Percentiles rank a stretch among this genome's conserved stretches.
These are phyloP conservation scores for Alternaria hordeiaustralica DNA, from an alignment of 2,329 filamentous ascomycete genomes.

Conservation along the genomic window DNA sequence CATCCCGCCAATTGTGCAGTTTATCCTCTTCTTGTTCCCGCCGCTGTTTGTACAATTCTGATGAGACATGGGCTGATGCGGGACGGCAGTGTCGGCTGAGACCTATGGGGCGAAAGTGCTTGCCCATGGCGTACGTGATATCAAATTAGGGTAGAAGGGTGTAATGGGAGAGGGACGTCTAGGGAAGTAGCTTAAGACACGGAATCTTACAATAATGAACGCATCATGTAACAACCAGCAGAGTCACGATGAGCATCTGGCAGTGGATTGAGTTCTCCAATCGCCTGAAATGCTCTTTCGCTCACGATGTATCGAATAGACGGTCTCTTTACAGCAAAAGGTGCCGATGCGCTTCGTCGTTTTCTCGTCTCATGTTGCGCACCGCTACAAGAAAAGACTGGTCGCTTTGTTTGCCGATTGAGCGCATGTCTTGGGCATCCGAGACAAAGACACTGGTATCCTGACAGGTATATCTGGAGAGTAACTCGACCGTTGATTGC, in stretches of 20 bases:
- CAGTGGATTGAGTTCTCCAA: neutral
- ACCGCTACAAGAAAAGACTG: neutral
- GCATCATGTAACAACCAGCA: neutral
- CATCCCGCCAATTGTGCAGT: slow-evolving; percentile 12
- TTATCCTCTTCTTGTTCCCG: slow-evolving; percentile 17
- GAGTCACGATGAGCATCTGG: neutral
- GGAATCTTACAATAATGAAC: neutral
- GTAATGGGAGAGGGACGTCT: neutral
- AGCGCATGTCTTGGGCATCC: neutral
- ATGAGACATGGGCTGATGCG: slow-evolving; percentile 2
- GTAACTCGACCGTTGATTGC: neutral
- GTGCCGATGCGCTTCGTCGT: neutral
- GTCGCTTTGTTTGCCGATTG: neutral
- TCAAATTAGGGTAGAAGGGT: neutral
- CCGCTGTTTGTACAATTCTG: slow-evolving; percentile 14
- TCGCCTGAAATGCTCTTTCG: neutral
- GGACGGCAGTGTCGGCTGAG: neutral
- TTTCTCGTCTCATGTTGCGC: neutral
- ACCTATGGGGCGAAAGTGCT: slow-evolving; percentile 1
- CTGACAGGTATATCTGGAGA: neutral
- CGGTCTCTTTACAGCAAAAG: neutral
- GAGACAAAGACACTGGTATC: neutral
- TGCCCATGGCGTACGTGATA: neutral
- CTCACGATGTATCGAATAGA: neutral
- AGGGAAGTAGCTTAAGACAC: neutral